Evolutionary conservation across 2,329 filamentous ascomycete species (phyloP).

Genomic region (Aspergillus sp.): DNA sequence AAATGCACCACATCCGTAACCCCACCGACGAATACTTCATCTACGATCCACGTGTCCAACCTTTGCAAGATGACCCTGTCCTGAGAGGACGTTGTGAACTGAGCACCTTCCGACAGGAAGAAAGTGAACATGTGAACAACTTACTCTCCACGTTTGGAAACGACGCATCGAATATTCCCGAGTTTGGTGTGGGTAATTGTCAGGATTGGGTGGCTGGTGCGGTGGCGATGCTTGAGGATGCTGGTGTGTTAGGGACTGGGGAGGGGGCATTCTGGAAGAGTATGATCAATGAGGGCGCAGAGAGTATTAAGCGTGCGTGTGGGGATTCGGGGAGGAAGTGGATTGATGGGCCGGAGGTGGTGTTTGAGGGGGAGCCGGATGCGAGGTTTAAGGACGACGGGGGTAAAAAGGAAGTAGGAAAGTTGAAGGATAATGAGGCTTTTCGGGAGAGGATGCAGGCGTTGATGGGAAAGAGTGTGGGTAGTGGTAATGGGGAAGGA

Average conservation of each 20-base stretch:
- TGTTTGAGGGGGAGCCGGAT: slow-evolving; percentile 18
- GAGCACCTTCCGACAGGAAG: slow-evolving; percentile 10
- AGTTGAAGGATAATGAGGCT: slow-evolving; percentile 12
- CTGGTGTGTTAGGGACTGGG: slow-evolving; percentile 6
- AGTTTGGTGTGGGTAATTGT: slow-evolving; percentile 20
- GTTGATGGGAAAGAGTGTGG: slow-evolving; percentile 3
- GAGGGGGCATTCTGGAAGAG: slow-evolving; percentile 21
- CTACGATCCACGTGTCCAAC: slow-evolving; percentile 24
- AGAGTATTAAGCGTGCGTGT: slow-evolving; percentile 17
- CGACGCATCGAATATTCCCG: slow-evolving; percentile 19
- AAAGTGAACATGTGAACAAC: slow-evolving; percentile 2
- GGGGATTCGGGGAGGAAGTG: slow-evolving; percentile 11
- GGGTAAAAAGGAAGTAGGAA: not conserved
- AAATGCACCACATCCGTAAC: slow-evolving; percentile 27
- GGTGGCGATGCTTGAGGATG: slow-evolving; percentile 9
- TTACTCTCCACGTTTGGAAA: slow-evolving; percentile 16
- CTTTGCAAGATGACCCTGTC: slow-evolving; percentile 20
- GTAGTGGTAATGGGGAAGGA: not conserved
- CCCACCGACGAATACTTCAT: slow-evolving; percentile 20
- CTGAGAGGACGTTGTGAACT: slow-evolving; percentile 24
- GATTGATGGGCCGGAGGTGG: slow-evolving; percentile 15
- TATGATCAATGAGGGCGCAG: slow-evolving; percentile 21
- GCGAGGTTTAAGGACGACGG: slow-evolving; percentile 14
- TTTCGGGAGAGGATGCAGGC: slow-evolving; percentile 16
- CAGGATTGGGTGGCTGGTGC: slow-evolving; percentile 21